Base-by-base conservation (phyloP, 306 rosid species). In the Lathyrus tuberosus region DNA sequence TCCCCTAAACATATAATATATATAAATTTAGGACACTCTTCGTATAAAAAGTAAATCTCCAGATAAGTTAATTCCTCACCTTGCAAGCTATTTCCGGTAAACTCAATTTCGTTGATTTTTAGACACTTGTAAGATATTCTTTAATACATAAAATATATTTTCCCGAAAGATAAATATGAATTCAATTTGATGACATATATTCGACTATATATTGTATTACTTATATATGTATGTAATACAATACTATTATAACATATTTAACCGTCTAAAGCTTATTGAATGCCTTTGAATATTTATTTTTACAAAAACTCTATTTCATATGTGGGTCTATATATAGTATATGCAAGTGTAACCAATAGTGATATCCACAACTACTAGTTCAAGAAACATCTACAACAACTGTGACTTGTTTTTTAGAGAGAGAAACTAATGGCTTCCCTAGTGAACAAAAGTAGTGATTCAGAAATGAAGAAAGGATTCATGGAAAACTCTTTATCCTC, bases 381-480 rank as follows among this genome's bases (percentile, higher is more conserved):
- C 18, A 6, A 5, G 10, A 6, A 26, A 56, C 5, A 28, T 35
- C 37, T 35, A 9, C 41, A 51, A 33, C 15, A 1, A 5, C 42
- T 69, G 42, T 46, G 60, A 67, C n/a, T 18, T 28, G n/a, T 13
- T 1, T 26, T 12, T 1, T 12, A 4, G 16, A 41, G 38, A 65
- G 10, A 67, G 8, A 13, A 53, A 11, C 26, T 10, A 26, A 84
- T 89, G 96, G 84, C 86, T 61, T 72, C 83, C 72, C 17, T 74
- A 2, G 5, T 78, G 48, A 80, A 78, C 9, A 86, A 87, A 42
- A 80, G 67, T 52, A 89, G 73, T 10, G 83, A 86, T 22, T 49
- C 80, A 53, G 67, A 78, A 64, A 47, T 73, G 83, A 82, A 76
- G 54, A 77, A 52, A 57, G 83, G 82, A 15, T 78, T 87, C 87